Percentiles rank a stretch among this genome's conserved stretches.
Evolutionary conservation across 768 basidiomycete species (phyloP).

Genomic region (Vararia minispora): DNA sequence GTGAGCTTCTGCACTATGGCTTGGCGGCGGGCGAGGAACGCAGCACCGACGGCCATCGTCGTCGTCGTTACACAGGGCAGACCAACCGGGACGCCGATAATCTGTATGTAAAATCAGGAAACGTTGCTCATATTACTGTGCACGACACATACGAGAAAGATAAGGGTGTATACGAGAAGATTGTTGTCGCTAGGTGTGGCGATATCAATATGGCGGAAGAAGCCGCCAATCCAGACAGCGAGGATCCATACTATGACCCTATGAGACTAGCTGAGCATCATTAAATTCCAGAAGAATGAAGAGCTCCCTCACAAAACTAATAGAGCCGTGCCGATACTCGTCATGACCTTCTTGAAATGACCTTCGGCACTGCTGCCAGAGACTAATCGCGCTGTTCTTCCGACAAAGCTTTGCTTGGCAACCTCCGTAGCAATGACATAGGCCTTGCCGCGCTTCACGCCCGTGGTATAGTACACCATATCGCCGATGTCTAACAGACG

Average conservation of each 20-base stretch:
- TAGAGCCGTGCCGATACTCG: conserved; percentile 30
- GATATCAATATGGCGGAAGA: conserved; percentile 27
- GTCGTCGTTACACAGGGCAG: conserved; percentile 34
- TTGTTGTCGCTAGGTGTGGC: conserved; percentile 32
- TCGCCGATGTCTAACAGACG: conserved; percentile 23
- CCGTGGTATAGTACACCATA: conserved; percentile 28
- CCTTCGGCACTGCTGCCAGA: conserved; percentile 27
- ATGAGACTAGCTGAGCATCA: too few relatives aligned
- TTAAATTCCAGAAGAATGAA: not conserved
- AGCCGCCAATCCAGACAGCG: conserved; percentile 33
- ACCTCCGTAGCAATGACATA: conserved; percentile 25
- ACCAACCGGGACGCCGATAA: conserved; percentile 39
- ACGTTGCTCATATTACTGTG: too few relatives aligned
- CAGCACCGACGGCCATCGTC: conserved; percentile 32
- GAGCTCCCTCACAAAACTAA: conserved; percentile 22
- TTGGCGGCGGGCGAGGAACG: conserved; percentile 29
- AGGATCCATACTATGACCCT: conserved; percentile 30
- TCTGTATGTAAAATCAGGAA: conserved; percentile 12
- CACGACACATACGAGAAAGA: conserved; percentile 23
- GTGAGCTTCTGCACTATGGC: conserved; percentile 39
- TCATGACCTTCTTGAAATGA: conserved; percentile 35
- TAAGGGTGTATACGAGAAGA: conserved; percentile 31
- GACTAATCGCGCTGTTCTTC: conserved; percentile 33
- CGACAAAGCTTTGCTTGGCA: conserved; percentile 33
- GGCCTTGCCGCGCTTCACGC: conserved; percentile 26